Conservation (phyloP, 257 asterid species). For the Solanum peruvianum region DNA sequence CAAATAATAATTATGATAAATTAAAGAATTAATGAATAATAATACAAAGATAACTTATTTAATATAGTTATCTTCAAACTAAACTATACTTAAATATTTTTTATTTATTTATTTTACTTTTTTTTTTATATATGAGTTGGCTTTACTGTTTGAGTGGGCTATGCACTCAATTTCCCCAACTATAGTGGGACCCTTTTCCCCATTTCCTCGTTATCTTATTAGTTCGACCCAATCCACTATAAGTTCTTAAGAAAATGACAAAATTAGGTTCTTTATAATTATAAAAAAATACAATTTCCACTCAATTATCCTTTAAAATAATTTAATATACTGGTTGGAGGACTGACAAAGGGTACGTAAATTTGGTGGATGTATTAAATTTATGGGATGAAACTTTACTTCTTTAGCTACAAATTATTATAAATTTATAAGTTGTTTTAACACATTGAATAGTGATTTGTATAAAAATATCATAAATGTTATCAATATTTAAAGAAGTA, state of each 20-base stretch:
- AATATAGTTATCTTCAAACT: not conserved
- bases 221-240: not conserved
- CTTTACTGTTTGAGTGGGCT: not conserved
- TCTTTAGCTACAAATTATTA: not conserved
- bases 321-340: not conserved
- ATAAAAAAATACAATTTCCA: not conserved
- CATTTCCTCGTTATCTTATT: not conserved
- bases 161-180: not conserved
- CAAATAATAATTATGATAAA: not conserved
- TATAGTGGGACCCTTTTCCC: not conserved
- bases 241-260: not conserved
- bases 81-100: too few species aligned
- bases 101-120: not conserved
- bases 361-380: not conserved
- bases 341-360: not conserved
- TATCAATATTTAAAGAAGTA: not conserved
- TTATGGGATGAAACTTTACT: not conserved
- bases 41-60: not conserved
- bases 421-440: not conserved
- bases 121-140: not conserved
- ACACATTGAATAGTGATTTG: not conserved
- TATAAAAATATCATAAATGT: not conserved
- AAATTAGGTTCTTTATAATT: not conserved
- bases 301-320: not conserved
- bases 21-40: not conserved